Percentiles rank a stretch among this genome's conserved stretches.
Conservation (phyloP, 331 rosid species). For the Malus hybrid region DNA sequence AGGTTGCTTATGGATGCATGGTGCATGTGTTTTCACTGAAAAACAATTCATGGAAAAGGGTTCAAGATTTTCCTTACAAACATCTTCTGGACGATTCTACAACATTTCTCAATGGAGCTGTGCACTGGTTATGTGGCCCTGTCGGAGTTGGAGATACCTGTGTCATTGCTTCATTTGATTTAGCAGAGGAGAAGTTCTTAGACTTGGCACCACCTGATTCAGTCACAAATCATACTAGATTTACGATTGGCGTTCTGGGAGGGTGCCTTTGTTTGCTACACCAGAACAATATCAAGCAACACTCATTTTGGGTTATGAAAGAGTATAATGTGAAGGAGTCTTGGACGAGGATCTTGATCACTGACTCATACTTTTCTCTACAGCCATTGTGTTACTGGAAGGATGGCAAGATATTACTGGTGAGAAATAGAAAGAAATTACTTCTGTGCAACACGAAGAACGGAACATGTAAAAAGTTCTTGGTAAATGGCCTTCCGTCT, state of each 20-base stretch:
- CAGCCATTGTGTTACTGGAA: constrained; percentile 14
- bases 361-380: neutral
- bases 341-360: constrained; percentile 6
- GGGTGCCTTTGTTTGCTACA: constrained; percentile 11
- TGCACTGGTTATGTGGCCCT: constrained; percentile 4
- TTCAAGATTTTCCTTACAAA: constrained; percentile 8
- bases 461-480: constrained; percentile 2
- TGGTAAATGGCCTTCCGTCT: constrained; percentile 10
- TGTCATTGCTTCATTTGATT: constrained; percentile 5
- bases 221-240: neutral
- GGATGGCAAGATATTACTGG: neutral
- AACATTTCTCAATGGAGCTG: constrained; percentile 1
- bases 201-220: neutral
- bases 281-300: neutral
- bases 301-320: constrained; percentile 3
- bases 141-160: neutral
- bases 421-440: neutral
- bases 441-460: neutral
- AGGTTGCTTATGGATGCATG: neutral
- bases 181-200: constrained; percentile 3
- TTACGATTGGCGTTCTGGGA: neutral
- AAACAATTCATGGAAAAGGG: neutral
- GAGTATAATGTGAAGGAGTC: constrained; percentile 12
- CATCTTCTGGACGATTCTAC: neutral
- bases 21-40: neutral